Evolutionary conservation across 305 asterid species (phyloP).

Genomic region (Withania somnifera): DNA sequence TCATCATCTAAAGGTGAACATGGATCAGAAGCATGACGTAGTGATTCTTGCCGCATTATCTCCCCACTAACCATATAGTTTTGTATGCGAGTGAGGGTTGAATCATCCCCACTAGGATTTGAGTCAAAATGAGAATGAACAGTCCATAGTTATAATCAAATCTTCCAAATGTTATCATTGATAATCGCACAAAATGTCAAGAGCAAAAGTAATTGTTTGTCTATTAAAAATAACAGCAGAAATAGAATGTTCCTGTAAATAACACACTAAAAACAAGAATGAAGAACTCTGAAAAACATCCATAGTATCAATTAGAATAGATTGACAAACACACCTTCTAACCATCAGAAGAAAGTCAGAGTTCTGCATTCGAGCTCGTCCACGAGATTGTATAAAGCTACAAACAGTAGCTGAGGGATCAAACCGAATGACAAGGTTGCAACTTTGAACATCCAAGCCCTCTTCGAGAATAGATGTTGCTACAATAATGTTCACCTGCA

Average conservation of each 20-base stretch:
- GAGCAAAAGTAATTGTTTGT: background rate
- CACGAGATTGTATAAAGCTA: conserved; percentile 95
- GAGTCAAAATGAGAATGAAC: background rate
- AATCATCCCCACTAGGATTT: conserved; percentile 41
- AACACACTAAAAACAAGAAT: background rate
- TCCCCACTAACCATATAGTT: conserved; percentile 57
- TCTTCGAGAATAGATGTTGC: conserved; percentile 93
- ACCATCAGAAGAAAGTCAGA: conserved; percentile 76
- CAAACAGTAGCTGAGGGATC: conserved; percentile 73
- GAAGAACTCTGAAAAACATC: background rate
- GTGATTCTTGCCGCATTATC: conserved; percentile 62
- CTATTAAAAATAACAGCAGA: background rate
- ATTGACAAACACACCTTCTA: conserved; percentile 33
- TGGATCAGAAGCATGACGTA: conserved; percentile 52
- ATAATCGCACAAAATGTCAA: background rate
- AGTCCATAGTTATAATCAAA: background rate
- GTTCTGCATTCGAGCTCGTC: conserved; percentile 89
- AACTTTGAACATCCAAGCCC: conserved; percentile 90
- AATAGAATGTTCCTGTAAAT: background rate
- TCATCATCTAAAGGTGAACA: conserved; percentile 41
- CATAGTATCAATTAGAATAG: background rate
- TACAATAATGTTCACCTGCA: conserved; percentile 74
- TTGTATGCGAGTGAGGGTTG: conserved; percentile 32
- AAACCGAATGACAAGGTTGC: conserved; percentile 88
- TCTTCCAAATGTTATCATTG: background rate